Base-by-base conservation (phyloP, 345 rosid genomes). In the Heritiera littoralis region DNA sequence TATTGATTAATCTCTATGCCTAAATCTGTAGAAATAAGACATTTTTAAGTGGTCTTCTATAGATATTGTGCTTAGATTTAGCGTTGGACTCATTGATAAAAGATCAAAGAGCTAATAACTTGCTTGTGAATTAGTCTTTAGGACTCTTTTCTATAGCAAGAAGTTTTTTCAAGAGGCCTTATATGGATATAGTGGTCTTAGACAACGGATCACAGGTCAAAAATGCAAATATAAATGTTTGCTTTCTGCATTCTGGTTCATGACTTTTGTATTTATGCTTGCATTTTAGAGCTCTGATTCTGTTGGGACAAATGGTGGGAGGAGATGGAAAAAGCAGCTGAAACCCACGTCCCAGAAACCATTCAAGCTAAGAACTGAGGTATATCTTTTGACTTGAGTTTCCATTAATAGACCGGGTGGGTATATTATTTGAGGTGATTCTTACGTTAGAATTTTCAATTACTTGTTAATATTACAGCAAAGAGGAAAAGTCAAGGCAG, bases 321-420 rank as follows among this genome's bases (percentile, higher is more conserved):
- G 91, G 35, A 85, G 88, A 81, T 87, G 86, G 87, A 92, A 86
- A 85, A 92, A 88, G 77, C 95, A 87, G 80, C 83, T 75, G 18
- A 92, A 83, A 85, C 81, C 74, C 78, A 92, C 98, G 7, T 70
- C 86, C 77, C 88, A 67, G 61, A 94, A 86, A 78, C 99, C 99
- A 69, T 94, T 96, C 79, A 88, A 88, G 77, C 89, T 96, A 12
- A 90, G 92, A 87, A 96, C 99, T 41, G 98, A 96, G 94, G 99
- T 92, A 79, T 43, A 65, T 55, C 28, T 54, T 58, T 63, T 66
- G 20, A 46, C 80, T 40, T 12, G 74, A 20, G 20, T 17, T 43
- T 63, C 66, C 40, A 48, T 66, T 52, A 64, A 40, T 43, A 58
- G 15, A 65, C 41, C 78, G 32, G 20, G n/a, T 49, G 32, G 20